These are phyloP conservation scores for Colletotrichum incanum DNA, from an alignment of 2,329 filamentous ascomycete species.

Conservation along the genomic window DNA sequence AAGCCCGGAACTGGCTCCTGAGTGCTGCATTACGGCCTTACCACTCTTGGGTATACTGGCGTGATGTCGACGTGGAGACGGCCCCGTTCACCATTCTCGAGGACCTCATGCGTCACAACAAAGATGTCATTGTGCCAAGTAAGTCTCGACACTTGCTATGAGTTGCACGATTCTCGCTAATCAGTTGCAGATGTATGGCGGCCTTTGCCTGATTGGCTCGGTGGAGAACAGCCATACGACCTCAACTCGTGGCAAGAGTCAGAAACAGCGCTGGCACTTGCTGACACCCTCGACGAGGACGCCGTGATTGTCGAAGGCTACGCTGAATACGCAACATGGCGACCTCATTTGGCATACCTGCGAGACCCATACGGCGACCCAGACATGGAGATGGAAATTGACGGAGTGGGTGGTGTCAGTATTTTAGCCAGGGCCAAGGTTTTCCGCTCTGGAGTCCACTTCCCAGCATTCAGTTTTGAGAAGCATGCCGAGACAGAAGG, in stretches of 20 bases:
- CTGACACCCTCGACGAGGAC: constrained; percentile 96
- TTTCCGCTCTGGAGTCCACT: constrained; percentile 95
- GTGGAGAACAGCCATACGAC: constrained; percentile 98
- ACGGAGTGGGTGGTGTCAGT: constrained; percentile 96
- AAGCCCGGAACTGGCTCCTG: constrained; percentile 96
- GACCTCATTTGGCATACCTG: constrained; percentile 95
- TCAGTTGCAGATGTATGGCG: constrained; percentile 88
- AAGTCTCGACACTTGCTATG: constrained; percentile 59
- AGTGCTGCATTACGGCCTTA: constrained; percentile 94
- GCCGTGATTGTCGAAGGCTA: constrained; percentile 99
- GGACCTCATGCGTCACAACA: constrained; percentile 98
- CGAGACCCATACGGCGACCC: constrained; percentile 97
- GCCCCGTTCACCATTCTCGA: constrained; percentile 97
- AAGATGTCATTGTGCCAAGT: constrained; percentile 99
- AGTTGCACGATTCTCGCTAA: constrained; percentile 46
- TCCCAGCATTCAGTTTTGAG: constrained; percentile 98
- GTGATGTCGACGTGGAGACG: constrained; percentile 98
- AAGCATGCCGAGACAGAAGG: constrained; percentile 99
- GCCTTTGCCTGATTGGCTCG: constrained; percentile 98
- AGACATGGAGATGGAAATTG: constrained; percentile 99
- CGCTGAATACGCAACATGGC: constrained; percentile 98
- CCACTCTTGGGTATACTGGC: constrained; percentile 99
- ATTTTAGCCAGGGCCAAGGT: constrained; percentile 97
- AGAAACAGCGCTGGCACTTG: constrained; percentile 92
- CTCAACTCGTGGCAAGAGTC: constrained; percentile 99